Percentiles rank a stretch among this genome's conserved stretches.
Conservation (phyloP, 2,329 filamentous ascomycete species). For the Rutstroemia sp. region DNA sequence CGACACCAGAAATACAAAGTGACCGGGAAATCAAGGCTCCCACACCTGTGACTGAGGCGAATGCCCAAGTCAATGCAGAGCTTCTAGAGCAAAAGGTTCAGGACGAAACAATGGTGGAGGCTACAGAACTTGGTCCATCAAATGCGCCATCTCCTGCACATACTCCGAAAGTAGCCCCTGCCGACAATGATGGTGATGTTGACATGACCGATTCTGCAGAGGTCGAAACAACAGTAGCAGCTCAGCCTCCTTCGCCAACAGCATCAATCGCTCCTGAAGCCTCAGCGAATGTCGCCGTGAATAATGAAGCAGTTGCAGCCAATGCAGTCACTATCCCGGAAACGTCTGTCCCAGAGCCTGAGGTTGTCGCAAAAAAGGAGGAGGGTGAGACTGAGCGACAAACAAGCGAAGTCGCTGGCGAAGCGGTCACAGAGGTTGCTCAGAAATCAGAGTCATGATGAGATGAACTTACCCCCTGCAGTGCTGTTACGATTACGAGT, state of each 20-base stretch:
- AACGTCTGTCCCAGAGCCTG: conserved; percentile 27
- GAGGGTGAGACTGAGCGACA: conserved; percentile 25
- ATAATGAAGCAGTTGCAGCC: not conserved
- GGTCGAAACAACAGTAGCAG: conserved; percentile 4
- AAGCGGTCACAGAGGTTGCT: conserved; percentile 9
- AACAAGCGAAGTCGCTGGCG: conserved; percentile 25
- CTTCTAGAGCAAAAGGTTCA: conserved; percentile 27
- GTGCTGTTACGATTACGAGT: not conserved
- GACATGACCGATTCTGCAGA: conserved; percentile 25
- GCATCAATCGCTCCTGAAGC: conserved; percentile 3
- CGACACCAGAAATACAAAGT: conserved; percentile 29
- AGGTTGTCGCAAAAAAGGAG: conserved; percentile 27
- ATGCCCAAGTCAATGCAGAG: conserved; percentile 29
- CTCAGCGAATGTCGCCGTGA: not conserved
- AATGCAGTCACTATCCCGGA: conserved; percentile 18
- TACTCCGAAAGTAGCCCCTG: conserved; percentile 18
- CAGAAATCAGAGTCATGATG: conserved; percentile 7
- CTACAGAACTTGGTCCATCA: conserved; percentile 22
- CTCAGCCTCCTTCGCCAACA: conserved; percentile 2
- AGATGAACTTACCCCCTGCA: not conserved
- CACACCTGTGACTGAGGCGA: conserved; percentile 21
- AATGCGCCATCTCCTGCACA: conserved; percentile 26
- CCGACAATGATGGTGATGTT: conserved; percentile 29
- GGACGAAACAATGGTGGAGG: conserved; percentile 7
- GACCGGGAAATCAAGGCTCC: conserved; percentile 21